Conservation (phyloP, 768 basidiomycete species). For the Psilocybe tampanensis region DNA sequence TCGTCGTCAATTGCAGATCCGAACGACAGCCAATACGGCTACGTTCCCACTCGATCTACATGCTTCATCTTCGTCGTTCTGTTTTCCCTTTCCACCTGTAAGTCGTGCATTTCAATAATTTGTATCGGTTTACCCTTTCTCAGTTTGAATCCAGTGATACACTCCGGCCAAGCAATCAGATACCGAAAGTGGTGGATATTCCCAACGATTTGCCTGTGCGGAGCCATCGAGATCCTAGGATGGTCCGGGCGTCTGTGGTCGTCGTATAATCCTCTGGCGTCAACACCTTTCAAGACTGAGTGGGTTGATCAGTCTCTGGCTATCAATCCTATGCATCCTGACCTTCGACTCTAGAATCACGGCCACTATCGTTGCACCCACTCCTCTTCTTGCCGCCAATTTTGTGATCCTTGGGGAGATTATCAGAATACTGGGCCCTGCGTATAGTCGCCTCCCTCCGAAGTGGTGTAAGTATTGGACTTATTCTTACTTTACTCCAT, state of each 20-base stretch:
- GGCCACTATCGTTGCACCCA: constrained; percentile 54
- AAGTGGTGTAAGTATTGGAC: constrained; percentile 37
- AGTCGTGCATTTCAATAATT: neutral
- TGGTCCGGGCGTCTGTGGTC: constrained; percentile 24
- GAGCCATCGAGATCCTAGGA: constrained; percentile 22
- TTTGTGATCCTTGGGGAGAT: constrained; percentile 57
- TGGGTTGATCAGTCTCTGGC: neutral
- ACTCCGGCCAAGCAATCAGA: constrained; percentile 13
- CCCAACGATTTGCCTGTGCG: constrained; percentile 18
- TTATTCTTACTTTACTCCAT: neutral
- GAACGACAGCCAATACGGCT: neutral
- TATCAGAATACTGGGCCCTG: constrained; percentile 40
- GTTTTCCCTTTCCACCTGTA: neutral
- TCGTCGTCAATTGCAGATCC: neutral
- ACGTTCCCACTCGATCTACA: neutral
- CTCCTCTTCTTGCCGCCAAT: constrained; percentile 56
- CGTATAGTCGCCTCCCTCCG: constrained; percentile 48
- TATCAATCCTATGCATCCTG: neutral
- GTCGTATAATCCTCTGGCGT: constrained; percentile 7
- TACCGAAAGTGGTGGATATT: constrained; percentile 24
- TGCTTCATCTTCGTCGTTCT: neutral
- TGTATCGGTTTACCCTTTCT: too few relatives aligned
- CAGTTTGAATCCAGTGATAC: constrained; percentile 10
- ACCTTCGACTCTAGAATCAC: constrained; percentile 37
- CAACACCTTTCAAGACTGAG: constrained; percentile 21